Conservation (phyloP, 1,284 basidiomycete species). For the Cryptococcus depauperatus region DNA sequence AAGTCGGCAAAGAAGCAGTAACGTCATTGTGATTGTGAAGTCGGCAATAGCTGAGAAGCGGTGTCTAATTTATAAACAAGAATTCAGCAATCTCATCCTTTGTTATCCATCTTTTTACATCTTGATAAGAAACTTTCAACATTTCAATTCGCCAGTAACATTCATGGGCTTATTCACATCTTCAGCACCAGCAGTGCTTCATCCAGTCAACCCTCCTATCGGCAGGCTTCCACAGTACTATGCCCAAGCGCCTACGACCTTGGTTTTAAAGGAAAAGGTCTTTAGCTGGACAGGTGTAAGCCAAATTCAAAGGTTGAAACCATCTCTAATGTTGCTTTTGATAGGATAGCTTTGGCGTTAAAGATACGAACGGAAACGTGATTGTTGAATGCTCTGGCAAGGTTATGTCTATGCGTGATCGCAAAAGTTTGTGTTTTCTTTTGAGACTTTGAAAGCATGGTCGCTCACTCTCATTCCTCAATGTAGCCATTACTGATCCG, state of each 20-base stretch:
- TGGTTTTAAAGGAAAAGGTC: conserved; percentile 39
- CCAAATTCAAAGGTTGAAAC: background rate
- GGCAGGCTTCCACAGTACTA: conserved; percentile 29
- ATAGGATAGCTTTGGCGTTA: conserved; percentile 37
- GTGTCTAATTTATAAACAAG: too few relatives aligned
- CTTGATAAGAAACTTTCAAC: too few relatives aligned
- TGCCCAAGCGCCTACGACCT: conserved; percentile 24
- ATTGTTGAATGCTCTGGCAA: conserved; percentile 35
- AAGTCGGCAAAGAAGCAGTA: too few relatives aligned
- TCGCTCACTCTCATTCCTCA: background rate
- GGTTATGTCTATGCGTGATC: conserved; percentile 31
- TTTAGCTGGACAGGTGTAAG: conserved; percentile 38
- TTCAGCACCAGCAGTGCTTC: conserved; percentile 7
- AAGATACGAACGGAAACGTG: conserved; percentile 29
- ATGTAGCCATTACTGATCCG: conserved; percentile 29
- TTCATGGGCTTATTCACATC: background rate
- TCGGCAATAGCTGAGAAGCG: too few relatives aligned
- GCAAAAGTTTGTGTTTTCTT: conserved; percentile 27
- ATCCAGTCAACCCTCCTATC: conserved; percentile 34
- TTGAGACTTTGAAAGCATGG: background rate
- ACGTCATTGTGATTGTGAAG: too few relatives aligned
- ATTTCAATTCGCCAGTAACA: too few relatives aligned
- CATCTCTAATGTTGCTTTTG: background rate
- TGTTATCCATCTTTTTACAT: too few relatives aligned
- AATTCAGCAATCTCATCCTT: too few relatives aligned